A percentile compares a stretch with the other conserved stretches of the same genome.
These are phyloP conservation scores for Mortierella sp. DNA, from an alignment of 371 early-diverging fungal genomes.

Conservation along the genomic window DNA sequence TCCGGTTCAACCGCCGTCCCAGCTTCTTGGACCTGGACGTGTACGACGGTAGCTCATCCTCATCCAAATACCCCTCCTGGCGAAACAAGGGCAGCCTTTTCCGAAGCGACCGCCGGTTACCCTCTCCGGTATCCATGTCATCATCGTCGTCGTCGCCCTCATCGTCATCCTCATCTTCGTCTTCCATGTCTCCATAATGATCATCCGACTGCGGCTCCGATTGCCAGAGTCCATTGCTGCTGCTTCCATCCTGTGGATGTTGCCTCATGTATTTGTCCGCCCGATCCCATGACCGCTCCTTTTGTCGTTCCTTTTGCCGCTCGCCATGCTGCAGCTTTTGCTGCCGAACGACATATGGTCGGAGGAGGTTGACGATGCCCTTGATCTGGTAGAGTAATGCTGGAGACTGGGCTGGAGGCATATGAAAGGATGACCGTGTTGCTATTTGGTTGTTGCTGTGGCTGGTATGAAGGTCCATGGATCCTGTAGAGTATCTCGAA, in stretches of 20 bases:
- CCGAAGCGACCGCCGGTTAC: neutral
- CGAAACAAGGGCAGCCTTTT: conserved; percentile 8
- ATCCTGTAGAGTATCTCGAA: conserved; percentile 7
- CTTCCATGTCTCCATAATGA: conserved; percentile 47
- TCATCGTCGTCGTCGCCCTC: conserved; percentile 33
- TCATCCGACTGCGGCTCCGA: conserved; percentile 37
- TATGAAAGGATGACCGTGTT: conserved; percentile 24
- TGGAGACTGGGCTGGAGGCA: conserved; percentile 24
- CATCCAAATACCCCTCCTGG: conserved; percentile 33
- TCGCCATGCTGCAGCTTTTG: conserved; percentile 44
- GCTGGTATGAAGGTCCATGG: conserved; percentile 21
- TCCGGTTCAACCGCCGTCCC: conserved; percentile 2
- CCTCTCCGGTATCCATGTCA: conserved; percentile 40
- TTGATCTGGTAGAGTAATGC: conserved; percentile 44
- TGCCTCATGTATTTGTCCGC: conserved; percentile 52
- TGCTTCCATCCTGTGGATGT: conserved; percentile 9
- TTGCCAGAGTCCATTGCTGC: conserved; percentile 25
- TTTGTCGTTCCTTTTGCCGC: conserved; percentile 38
- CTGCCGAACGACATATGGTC: conserved; percentile 52
- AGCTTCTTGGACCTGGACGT: neutral
- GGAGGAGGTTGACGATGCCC: conserved; percentile 39
- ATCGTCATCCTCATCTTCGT: conserved; percentile 42
- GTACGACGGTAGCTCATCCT: neutral
- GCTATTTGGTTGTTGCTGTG: conserved; percentile 32
- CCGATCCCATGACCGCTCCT: conserved; percentile 50